Percentiles rank a stretch among this genome's conserved stretches.
Conservation (phyloP, 2,329 filamentous ascomycete genomes). For the Teratosphaeria pseudoeucalypti region DNA sequence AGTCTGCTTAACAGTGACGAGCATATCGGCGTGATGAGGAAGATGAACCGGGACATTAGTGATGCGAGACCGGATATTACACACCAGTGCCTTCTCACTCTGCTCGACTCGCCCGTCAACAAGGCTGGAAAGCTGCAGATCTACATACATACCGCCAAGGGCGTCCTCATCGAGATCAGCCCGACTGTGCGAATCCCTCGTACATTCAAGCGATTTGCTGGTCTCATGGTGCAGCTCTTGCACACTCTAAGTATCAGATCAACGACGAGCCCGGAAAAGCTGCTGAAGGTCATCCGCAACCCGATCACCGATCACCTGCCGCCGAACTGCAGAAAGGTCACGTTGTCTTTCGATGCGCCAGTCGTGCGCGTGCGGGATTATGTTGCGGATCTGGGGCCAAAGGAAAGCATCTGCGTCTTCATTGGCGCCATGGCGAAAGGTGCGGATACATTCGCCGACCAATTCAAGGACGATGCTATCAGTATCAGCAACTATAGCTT, state of each 20-base stretch:
- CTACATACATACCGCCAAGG: conserved; percentile 96
- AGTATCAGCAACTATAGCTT: conserved; percentile 97
- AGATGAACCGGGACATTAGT: conserved; percentile 98
- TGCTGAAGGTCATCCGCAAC: conserved; percentile 94
- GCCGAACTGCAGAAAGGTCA: conserved; percentile 95
- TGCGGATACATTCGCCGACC: conserved; percentile 86
- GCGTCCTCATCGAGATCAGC: conserved; percentile 93
- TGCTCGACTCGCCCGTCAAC: conserved; percentile 96
- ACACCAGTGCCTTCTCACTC: conserved; percentile 95
- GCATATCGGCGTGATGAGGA: conserved; percentile 97
- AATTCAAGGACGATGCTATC: conserved; percentile 91
- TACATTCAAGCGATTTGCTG: conserved; percentile 97
- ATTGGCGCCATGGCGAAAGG: conserved; percentile 98
- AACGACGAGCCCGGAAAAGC: conserved; percentile 93
- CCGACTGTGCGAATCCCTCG: conserved; percentile 95
- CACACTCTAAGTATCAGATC: conserved; percentile 93
- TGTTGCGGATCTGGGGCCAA: conserved; percentile 62
- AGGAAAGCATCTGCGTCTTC: conserved; percentile 95
- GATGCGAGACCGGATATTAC: conserved; percentile 96
- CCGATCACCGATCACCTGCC: conserved; percentile 95
- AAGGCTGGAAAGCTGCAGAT: conserved; percentile 97
- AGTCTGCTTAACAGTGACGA: conserved; percentile 97
- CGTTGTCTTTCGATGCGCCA: conserved; percentile 83
- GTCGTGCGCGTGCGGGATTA: conserved; percentile 85
- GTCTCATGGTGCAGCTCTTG: conserved; percentile 94